Conservation (phyloP, 1,139 yeast genomes). For the Saccharomyces hybrid region DNA sequence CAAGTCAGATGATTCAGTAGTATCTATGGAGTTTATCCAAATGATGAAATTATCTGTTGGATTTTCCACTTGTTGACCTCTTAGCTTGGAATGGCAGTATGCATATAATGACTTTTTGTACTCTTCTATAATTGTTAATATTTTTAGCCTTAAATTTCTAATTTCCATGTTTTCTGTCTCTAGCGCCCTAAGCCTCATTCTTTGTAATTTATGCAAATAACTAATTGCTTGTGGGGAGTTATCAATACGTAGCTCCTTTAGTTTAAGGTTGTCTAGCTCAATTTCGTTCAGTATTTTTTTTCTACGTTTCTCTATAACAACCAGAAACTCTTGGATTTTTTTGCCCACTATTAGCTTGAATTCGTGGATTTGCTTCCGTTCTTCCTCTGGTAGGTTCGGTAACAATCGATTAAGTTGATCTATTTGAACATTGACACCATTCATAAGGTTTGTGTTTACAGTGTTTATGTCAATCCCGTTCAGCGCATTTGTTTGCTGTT, state of each 20-base stretch:
- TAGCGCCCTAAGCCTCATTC: conserved; percentile 28
- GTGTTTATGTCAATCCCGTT: background rate
- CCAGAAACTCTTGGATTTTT: conserved; percentile 19
- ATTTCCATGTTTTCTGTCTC: conserved; percentile 29
- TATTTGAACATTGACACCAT: background rate
- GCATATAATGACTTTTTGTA: conserved; percentile 22
- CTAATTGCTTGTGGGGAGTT: conserved; percentile 16
- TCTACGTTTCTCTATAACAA: conserved; percentile 20
- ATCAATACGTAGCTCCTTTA: conserved; percentile 13
- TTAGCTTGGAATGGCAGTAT: conserved; percentile 15
- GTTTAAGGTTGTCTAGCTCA: conserved; percentile 15
- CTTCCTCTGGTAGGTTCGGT: conserved; percentile 13
- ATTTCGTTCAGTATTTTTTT: conserved; percentile 17
- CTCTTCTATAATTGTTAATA: conserved; percentile 22
- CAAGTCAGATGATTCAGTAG: conserved; percentile 15
- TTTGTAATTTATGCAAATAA: conserved; percentile 23
- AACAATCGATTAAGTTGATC: conserved; percentile 1
- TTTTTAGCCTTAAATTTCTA: conserved; percentile 22
- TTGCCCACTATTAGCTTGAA: conserved; percentile 18
- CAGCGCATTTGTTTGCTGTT: background rate
- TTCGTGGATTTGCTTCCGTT: conserved; percentile 12
- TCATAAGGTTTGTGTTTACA: background rate
- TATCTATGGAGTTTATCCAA: conserved; percentile 22
- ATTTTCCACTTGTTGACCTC: conserved; percentile 16
- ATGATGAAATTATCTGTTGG: conserved; percentile 22